phyloP scores from a whole-genome alignment of 1,139 yeast genomes.

The Zygoascus hellenicus region DNA sequence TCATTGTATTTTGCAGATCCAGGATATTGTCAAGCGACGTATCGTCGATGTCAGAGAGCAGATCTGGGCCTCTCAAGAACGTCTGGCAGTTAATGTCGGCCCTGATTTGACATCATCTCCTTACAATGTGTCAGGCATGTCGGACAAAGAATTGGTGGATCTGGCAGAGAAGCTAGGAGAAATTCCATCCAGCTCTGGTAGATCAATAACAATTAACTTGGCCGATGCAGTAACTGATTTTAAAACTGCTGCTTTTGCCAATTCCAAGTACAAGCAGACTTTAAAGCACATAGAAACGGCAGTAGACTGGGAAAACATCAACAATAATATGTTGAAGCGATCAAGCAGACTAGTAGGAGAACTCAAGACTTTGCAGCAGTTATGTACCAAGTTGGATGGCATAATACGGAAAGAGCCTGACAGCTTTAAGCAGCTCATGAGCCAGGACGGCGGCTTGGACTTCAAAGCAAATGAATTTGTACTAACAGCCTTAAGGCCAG shows the following conservation, averaged over 20 bases:
- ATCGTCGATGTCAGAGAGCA: slow-evolving; percentile 3
- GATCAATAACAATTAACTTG: background rate
- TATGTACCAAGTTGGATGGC: slow-evolving; percentile 1
- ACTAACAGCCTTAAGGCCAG: slow-evolving; percentile 5
- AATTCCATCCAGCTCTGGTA: background rate
- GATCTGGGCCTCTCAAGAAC: slow-evolving; percentile 1
- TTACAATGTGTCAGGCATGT: slow-evolving; percentile 5
- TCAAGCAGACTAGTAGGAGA: slow-evolving; percentile 2
- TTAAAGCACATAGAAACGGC: background rate
- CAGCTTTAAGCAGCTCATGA: background rate
- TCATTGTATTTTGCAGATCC: slow-evolving; percentile 19
- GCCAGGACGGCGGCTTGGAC: background rate
- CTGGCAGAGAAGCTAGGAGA: slow-evolving; percentile 2
- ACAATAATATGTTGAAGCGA: slow-evolving; percentile 5
- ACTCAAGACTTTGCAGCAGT: background rate
- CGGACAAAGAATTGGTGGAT: slow-evolving; percentile 6
- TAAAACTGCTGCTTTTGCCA: background rate
- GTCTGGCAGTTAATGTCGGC: slow-evolving; percentile 5
- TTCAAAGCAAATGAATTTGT: slow-evolving; percentile 2
- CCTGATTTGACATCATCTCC: slow-evolving; percentile 7
- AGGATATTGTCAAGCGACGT: slow-evolving; percentile 7
- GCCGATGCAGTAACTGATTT: background rate
- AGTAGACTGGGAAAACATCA: slow-evolving; percentile 1
- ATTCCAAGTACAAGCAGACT: background rate
- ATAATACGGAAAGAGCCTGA: slow-evolving; percentile 3